Evolutionary conservation across 345 rosid genomes (phyloP).

Genomic region (Citropsis articulata): DNA sequence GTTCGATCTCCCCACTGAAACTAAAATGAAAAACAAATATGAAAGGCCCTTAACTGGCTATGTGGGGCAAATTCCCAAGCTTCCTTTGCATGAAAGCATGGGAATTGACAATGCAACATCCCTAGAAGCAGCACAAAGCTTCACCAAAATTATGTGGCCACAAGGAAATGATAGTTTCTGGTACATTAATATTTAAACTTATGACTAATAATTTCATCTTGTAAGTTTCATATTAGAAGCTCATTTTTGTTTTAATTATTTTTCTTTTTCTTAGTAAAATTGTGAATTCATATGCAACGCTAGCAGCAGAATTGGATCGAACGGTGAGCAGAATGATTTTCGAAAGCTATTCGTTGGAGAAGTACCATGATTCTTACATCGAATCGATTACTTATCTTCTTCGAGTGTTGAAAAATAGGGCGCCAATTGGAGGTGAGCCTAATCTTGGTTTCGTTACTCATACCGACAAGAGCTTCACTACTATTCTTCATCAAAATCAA

Average conservation of each 20-base stretch:
- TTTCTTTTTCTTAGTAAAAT: constrained; percentile 9
- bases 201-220: not conserved
- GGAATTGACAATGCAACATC: constrained; percentile 59
- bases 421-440: constrained; percentile 26
- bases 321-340: constrained; percentile 54
- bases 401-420: constrained; percentile 49
- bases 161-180: constrained; percentile 51
- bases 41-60: constrained; percentile 61
- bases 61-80: constrained; percentile 54
- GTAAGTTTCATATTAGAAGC: not conserved
- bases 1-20: constrained; percentile 55
- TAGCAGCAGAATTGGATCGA: constrained; percentile 41
- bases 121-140: constrained; percentile 34
- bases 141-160: constrained; percentile 73
- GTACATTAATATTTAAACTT: constrained; percentile 24
- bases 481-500: constrained; percentile 61
- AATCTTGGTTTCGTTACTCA: constrained; percentile 43
- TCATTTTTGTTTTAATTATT: not conserved
- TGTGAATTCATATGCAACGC: constrained; percentile 16
- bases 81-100: constrained; percentile 71
- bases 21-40: constrained; percentile 56
- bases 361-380: constrained; percentile 33
- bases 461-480: constrained; percentile 59
- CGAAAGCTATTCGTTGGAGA: constrained; percentile 46
- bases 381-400: constrained; percentile 41